These are phyloP conservation scores for Botrytis cinerea DNA, from an alignment of 2,329 filamentous ascomycete species.

Conservation along the genomic window DNA sequence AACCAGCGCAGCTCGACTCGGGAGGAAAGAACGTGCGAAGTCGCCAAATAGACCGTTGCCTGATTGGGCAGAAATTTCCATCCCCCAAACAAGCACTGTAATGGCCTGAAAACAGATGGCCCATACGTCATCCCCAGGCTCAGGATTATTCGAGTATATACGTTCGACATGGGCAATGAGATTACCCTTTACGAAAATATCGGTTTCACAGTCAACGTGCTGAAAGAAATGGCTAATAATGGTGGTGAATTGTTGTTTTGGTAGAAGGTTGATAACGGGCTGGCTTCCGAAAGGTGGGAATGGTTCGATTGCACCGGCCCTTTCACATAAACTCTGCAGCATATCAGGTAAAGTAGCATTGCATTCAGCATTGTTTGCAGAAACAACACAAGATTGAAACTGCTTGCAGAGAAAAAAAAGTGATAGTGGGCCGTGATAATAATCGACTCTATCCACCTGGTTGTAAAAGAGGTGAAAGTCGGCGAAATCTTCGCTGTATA, in stretches of 20 bases:
- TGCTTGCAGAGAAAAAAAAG: slow-evolving; percentile 6
- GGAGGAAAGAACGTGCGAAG: slow-evolving; percentile 23
- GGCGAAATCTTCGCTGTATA: background rate
- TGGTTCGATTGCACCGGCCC: slow-evolving; percentile 10
- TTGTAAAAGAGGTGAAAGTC: background rate
- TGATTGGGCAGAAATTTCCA: slow-evolving; percentile 22
- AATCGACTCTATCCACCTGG: background rate
- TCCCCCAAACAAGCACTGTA: slow-evolving; percentile 21
- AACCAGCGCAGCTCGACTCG: slow-evolving; percentile 24
- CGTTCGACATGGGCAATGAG: slow-evolving; percentile 20
- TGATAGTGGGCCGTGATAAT: background rate
- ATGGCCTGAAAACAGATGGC: slow-evolving; percentile 21
- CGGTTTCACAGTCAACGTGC: slow-evolving; percentile 20
- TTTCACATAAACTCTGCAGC: slow-evolving; percentile 20
- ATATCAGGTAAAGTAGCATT: background rate
- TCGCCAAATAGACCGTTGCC: slow-evolving; percentile 19
- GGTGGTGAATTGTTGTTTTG: slow-evolving; percentile 19
- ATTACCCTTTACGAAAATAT: slow-evolving; percentile 21
- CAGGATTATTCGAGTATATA: slow-evolving; percentile 19
- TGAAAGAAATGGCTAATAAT: slow-evolving; percentile 20
- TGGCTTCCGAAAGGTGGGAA: slow-evolving; percentile 20
- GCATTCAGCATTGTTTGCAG: background rate
- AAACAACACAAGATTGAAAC: background rate
- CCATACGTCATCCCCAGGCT: slow-evolving; percentile 17
- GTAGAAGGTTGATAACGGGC: slow-evolving; percentile 10